Base-by-base conservation (phyloP, 768 basidiomycete species). In the Termitomyces bulborhizus region DNA sequence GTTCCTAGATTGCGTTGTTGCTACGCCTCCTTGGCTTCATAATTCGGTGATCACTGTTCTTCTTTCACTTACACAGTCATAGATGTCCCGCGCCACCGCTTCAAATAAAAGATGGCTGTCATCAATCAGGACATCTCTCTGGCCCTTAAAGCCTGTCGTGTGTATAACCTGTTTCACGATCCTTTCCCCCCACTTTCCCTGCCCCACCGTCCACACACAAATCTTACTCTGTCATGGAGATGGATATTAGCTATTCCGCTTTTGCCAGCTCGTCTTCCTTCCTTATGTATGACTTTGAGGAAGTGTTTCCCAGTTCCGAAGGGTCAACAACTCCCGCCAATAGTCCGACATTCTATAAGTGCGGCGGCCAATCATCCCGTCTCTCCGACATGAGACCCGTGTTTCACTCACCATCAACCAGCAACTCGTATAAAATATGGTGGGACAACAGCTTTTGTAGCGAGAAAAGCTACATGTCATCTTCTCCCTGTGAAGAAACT, bases 1-100 rank as follows among this genome's bases (percentile, higher is more conserved):
- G 69, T 70, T 65, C 70, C 70, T 71, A 68, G 66, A 69, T 67
- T 65, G 67, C 63, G 61, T 68, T 71, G 68, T 66, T 65, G 60
- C 59, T 65, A 68, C 68, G 66, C 65, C 64, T 61, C 65, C 61
- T 53, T 59, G 59, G 51, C 59, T 62, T 56, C 61, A 62, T 58
- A 60, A 54, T 56, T 56, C 46, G 49, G 47, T 36, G 55, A 58
- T 56, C 48, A 55, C 49, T 48, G 53, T 32, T 46, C 56, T 55
- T 56, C 57, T 60, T 62, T 57, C 57, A 57, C 55, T 54, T 62
- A 63, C 60, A 62, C 62, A 63, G 61, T 66, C 60, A 59, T 61
- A 64, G 50, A 57, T 66, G 53, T 68, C 65, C 58, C 65, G 60
- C 62, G 63, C 62, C 61, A 62, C 60, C 61, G 63, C 58, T 63